These are phyloP conservation scores for Peterozyma xylosa DNA, from an alignment of 805 yeast species.

Conservation along the genomic window DNA sequence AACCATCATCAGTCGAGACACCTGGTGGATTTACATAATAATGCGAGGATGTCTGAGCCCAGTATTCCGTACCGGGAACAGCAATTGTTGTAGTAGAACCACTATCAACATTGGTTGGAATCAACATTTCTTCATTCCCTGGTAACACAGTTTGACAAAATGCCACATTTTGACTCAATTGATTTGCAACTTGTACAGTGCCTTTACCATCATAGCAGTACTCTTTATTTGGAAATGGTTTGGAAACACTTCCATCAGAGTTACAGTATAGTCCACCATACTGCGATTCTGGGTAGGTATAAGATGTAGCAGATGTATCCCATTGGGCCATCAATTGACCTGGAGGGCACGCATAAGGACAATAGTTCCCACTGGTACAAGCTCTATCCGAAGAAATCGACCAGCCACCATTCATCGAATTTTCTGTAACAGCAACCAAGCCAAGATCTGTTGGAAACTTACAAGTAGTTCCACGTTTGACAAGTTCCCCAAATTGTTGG, in stretches of 20 bases:
- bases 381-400: conserved; percentile 71
- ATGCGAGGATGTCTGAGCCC: conserved; percentile 84
- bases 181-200: conserved; percentile 50
- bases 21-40: conserved; percentile 84
- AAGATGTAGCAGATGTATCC: conserved; percentile 71
- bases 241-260: conserved; percentile 56
- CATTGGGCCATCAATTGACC: conserved; percentile 86
- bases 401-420: conserved; percentile 71
- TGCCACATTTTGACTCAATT: conserved; percentile 55
- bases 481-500: too few relatives aligned
- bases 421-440: conserved; percentile 59
- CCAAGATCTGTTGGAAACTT: conserved; percentile 62
- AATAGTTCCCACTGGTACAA: conserved; percentile 72
- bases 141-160: conserved; percentile 92
- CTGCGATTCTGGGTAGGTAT: conserved; percentile 70
- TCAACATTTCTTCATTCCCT: conserved; percentile 91
- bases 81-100: conserved; percentile 51
- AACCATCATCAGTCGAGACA: conserved; percentile 64
- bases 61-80: conserved; percentile 79
- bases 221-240: conserved; percentile 46
- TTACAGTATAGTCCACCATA: conserved; percentile 82
- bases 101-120: conserved; percentile 65
- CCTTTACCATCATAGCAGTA: conserved; percentile 78
- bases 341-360: conserved; percentile 89
- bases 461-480: conserved; percentile 38